These are phyloP conservation scores for Aspergillus japonicus DNA, from an alignment of 2,329 filamentous ascomycete species.

Conservation along the genomic window DNA sequence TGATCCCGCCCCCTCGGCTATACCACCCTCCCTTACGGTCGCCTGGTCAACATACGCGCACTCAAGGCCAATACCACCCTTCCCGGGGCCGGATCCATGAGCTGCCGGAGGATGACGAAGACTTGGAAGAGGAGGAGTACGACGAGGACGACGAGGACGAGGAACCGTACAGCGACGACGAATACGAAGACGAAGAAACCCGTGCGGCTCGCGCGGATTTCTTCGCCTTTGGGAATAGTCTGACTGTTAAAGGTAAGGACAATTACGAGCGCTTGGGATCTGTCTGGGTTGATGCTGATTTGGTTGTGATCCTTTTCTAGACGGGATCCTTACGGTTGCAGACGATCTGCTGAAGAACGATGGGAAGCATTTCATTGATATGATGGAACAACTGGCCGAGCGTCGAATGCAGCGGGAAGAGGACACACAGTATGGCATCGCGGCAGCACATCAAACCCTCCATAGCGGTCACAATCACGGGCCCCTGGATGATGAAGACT, in stretches of 20 bases:
- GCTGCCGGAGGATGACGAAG: conserved; percentile 56
- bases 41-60: conserved; percentile 58
- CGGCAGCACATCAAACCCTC: conserved; percentile 56
- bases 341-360: conserved; percentile 98
- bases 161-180: conserved; percentile 64
- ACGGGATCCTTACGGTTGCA: conserved; percentile 96
- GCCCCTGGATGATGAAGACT: conserved; percentile 71
- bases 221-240: conserved; percentile 94
- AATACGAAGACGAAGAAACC: conserved; percentile 63
- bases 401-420: conserved; percentile 95
- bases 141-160: conserved; percentile 72
- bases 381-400: conserved; percentile 99
- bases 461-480: conserved; percentile 75
- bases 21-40: conserved; percentile 57
- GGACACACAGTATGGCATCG: conserved; percentile 71
- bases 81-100: conserved; percentile 69
- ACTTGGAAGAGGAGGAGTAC: conserved; percentile 53
- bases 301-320: conserved; percentile 50
- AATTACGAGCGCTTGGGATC: conserved; percentile 11
- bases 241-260: conserved; percentile 78
- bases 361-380: conserved; percentile 99
- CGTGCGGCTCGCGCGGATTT: conserved; percentile 71
- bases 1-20: conserved; percentile 66
- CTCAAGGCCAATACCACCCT: conserved; percentile 60
- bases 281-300: conserved; percentile 28